Conservation (phyloP, 2,329 filamentous ascomycete species). For the Xylaria arbuscula region DNA sequence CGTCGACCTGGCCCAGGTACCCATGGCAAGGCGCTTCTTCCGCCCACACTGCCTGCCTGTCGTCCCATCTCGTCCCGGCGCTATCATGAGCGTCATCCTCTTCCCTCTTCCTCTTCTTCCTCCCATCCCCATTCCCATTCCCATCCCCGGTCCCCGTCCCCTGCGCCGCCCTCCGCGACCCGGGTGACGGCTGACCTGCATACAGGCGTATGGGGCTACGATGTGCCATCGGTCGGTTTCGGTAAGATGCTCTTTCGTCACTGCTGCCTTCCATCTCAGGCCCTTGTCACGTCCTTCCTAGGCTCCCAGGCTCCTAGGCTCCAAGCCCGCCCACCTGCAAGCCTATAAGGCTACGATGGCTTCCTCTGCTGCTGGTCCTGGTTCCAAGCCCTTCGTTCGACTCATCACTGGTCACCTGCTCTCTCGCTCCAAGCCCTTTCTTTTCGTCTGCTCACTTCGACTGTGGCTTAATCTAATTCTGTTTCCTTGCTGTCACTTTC, state of each 20-base stretch:
- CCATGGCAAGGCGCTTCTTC: constrained; percentile 38
- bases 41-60: constrained; percentile 13
- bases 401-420: constrained; percentile 47
- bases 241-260: constrained; percentile 47
- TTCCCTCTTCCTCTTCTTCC: constrained; percentile 10
- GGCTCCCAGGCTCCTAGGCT: constrained; percentile 56
- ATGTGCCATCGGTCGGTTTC: constrained; percentile 41
- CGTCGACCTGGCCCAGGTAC: neutral
- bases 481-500: constrained; percentile 40
- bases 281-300: constrained; percentile 45
- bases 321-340: constrained; percentile 47
- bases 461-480: constrained; percentile 41
- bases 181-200: constrained; percentile 39
- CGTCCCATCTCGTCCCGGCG: constrained; percentile 26
- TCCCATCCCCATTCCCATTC: constrained; percentile 10
- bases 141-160: constrained; percentile 28
- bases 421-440: constrained; percentile 46
- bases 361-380: constrained; percentile 44
- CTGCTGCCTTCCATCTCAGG: constrained; percentile 46
- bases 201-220: constrained; percentile 35
- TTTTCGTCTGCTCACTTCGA: constrained; percentile 42
- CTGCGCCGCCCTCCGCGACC: constrained; percentile 38
- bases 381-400: constrained; percentile 43
- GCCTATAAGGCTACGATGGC: constrained; percentile 68
- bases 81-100: constrained; percentile 14